Evolutionary conservation across 768 basidiomycete genomes (phyloP).

Genomic region (Austroboletus festivus): DNA sequence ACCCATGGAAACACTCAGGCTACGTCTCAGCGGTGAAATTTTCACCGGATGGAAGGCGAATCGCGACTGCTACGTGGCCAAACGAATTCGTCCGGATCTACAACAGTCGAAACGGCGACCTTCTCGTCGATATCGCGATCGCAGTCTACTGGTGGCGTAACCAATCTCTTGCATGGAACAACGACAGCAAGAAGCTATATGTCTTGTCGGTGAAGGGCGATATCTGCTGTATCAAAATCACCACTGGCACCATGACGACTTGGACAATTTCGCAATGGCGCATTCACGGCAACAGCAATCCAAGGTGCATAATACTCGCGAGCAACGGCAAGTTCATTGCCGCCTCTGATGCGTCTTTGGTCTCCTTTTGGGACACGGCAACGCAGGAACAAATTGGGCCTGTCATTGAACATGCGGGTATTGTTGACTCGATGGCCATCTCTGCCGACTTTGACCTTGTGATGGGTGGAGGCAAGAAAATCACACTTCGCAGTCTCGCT

Average conservation of each 20-base stretch:
- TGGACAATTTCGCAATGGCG: constrained; percentile 1
- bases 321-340: constrained; percentile 3
- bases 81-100: constrained; percentile 2
- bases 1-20: background rate
- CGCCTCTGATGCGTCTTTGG: background rate
- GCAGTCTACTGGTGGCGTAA: background rate
- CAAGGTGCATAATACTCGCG: constrained; percentile 3
- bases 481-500: too few species aligned
- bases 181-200: constrained; percentile 2
- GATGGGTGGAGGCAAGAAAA: too few species aligned
- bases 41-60: constrained; percentile 3
- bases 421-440: constrained; percentile 7
- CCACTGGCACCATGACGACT: background rate
- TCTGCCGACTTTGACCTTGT: constrained; percentile 6
- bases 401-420: constrained; percentile 1
- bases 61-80: constrained; percentile 7
- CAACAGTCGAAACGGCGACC: too few species aligned
- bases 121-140: background rate
- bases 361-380: constrained; percentile 15
- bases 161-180: constrained; percentile 10
- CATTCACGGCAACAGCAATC: background rate
- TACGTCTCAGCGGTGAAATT: constrained; percentile 9
- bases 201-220: background rate
- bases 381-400: constrained; percentile 5
- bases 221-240: constrained; percentile 5